Evolutionary conservation across 352 stramenopile genomes (phyloP), one percentile per base, ranked within the genome.

Genomic region (Lagenidium giganteum): DNA sequence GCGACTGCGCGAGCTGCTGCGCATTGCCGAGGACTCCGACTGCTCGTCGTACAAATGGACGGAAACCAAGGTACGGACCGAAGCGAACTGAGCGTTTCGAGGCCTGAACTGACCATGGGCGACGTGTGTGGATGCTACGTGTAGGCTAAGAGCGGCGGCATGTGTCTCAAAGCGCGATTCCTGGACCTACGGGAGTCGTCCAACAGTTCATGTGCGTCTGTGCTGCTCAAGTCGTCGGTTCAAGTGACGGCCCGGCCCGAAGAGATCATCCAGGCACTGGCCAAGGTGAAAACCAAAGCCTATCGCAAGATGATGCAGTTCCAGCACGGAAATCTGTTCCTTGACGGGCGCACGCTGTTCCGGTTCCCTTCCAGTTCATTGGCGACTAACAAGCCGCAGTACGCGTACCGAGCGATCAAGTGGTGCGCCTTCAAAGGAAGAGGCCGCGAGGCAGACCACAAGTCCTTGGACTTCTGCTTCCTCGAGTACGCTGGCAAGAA

Each of bases 11-110:
- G 70, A 87, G 42, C 70, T 91, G 41, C 67, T 86, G 36, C 76
- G 78, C 35, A 83, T 91, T 50, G 74, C 87, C 50, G 71, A 91
- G 28, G 76, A 87, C 45, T 74, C 78, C 48, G 78, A 87, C 47
- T n/a, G n/a, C n/a, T 78, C 66, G 42, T 72, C 68, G 7, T 87
- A 87, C 64, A 90, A 87, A 42, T 88, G 75, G 75, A 71, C 52
- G 31, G 43, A 55, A 42, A 48, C n/a, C n/a, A n/a, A n/a, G n/a
- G n/a, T n/a, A n/a, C n/a, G n/a, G n/a, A n/a, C n/a, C n/a, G n/a
- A n/a, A n/a, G n/a, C n/a, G n/a, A 16, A 57, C 31, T 9, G 29
- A 21, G 9, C 51, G 51, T n/a, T 24, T 41, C 1, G 26, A 49
- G 7, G 14, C 47, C 14, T 45, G 51, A 16, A 47, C 35, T n/a